Evolutionary conservation across 352 stramenopile species (phyloP).

Genomic region (Phytopythium helicoides): DNA sequence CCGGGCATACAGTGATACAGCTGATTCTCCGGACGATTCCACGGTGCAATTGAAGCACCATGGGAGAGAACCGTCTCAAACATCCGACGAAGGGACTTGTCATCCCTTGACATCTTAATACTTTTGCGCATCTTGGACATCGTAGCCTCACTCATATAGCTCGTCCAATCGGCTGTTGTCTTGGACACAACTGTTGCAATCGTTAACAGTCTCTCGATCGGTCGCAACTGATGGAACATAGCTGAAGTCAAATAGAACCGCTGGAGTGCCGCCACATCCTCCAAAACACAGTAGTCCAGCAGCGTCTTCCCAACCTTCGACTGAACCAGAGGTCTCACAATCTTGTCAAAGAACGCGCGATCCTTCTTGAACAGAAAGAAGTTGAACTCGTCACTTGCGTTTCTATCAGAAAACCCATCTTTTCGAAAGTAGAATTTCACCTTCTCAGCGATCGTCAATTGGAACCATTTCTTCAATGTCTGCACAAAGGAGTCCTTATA

Average conservation of each 20-base stretch:
- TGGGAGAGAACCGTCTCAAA: too few species aligned
- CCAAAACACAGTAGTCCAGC: conserved; percentile 50
- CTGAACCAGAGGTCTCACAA: conserved; percentile 28
- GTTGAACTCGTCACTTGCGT: conserved; percentile 50
- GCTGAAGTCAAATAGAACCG: conserved; percentile 22
- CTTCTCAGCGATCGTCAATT: conserved; percentile 18
- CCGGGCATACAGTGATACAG: too few species aligned
- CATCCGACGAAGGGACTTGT: too few species aligned
- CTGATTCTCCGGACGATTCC: too few species aligned
- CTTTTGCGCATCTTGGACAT: too few species aligned
- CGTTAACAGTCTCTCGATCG: conserved; percentile 42
- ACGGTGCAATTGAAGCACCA: too few species aligned
- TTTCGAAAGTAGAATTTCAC: conserved; percentile 39
- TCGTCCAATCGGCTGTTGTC: too few species aligned
- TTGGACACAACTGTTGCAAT: conserved; percentile 20
- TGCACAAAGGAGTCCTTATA: conserved; percentile 18
- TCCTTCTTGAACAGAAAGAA: conserved; percentile 61
- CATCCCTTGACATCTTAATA: too few species aligned
- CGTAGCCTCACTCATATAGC: too few species aligned
- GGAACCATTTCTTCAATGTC: conserved; percentile 34
- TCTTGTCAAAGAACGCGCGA: conserved; percentile 36
- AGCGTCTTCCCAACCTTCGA: conserved; percentile 52
- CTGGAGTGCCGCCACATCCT: conserved; percentile 21
- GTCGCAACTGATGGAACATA: conserved; percentile 28
- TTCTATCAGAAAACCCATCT: too few species aligned